Conservation (phyloP, 805 yeast species). For the Lachancea waltii region DNA sequence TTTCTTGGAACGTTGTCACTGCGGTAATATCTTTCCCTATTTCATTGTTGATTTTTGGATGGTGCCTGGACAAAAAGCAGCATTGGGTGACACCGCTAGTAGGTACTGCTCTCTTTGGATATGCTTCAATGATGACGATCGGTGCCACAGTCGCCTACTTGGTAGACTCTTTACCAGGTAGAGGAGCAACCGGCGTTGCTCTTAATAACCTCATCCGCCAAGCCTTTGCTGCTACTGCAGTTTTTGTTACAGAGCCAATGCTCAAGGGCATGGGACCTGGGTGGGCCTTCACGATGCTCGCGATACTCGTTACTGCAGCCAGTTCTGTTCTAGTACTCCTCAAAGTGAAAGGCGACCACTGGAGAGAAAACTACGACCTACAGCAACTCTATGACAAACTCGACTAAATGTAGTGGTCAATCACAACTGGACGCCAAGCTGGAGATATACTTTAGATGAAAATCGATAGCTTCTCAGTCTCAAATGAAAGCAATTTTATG, state of each 20-base stretch:
- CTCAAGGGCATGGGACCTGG: slow-evolving; percentile 64
- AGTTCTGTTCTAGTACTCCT: slow-evolving; percentile 40
- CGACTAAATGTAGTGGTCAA: slow-evolving; percentile 15
- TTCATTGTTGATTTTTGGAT: slow-evolving; percentile 68
- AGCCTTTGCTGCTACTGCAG: slow-evolving; percentile 66
- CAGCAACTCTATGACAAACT: slow-evolving; percentile 46
- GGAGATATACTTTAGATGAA: no score
- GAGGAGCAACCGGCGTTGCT: slow-evolving; percentile 87
- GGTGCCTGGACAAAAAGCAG: slow-evolving; percentile 62
- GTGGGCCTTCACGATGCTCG: slow-evolving; percentile 57
- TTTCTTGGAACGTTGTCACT: slow-evolving; percentile 63
- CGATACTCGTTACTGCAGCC: slow-evolving; percentile 47
- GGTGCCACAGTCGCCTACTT: slow-evolving; percentile 76
- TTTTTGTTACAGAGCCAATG: slow-evolving; percentile 70
- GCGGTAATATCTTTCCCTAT: slow-evolving; percentile 61
- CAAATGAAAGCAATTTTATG: no score
- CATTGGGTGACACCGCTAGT: slow-evolving; percentile 77
- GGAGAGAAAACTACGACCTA: slow-evolving; percentile 59
- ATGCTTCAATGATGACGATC: slow-evolving; percentile 76
- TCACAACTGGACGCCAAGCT: no score
- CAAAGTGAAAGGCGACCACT: slow-evolving; percentile 50
- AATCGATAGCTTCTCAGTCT: no score
- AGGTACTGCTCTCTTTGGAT: slow-evolving; percentile 78
- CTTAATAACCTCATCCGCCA: slow-evolving; percentile 70
- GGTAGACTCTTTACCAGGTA: slow-evolving; percentile 79